Evolutionary conservation across 2,329 filamentous ascomycete species (phyloP), one percentile per base, ranked within the genome.

Genomic region (Fusarium sp.): DNA sequence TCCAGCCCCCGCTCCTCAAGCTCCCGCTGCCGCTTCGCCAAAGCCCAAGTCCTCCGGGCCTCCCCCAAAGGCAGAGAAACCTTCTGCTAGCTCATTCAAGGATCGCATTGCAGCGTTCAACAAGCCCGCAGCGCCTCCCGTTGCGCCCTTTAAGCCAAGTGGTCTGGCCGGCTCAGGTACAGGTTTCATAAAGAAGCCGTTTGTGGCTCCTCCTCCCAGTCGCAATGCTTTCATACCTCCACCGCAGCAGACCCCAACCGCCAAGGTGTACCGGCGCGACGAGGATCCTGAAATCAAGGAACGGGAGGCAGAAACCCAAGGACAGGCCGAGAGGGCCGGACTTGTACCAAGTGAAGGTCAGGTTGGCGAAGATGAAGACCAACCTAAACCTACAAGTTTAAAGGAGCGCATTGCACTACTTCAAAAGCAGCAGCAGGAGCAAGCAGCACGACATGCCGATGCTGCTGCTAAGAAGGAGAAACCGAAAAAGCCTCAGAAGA

Each of bases 61-160:
- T 28, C 91, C 93, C 42, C 92, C 94, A 18, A 87, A 88, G 15
- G 82, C 86, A 15, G 93, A 94, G 76, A 97, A 97, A 81, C 94
- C 95, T 33, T 81, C 82, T 16, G 87, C 85, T 50, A 93, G 89
- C 78, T 94, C 96, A 5, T 98, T 99, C 85, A 95, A 90, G 79
- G 96, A 98, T 83, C 93, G 96, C 71, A 97, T 99, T 80, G 96
- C 96, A 38, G 95, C 96, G 48, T 99, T 99, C 85, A 99, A 99
- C 83, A 96, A 95, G 81, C 86, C 93, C 48, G 90, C 93, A 41
- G 94, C 95, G 11, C 91, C 95, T 6, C 96, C 96, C 14, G 86
- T 96, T 68, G 90, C 94, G n/a, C 96, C 96, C 3, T 95, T 97
- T 84, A 97, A 97, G 80, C 94, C 95, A 26, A 87, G 88, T 67